Percentiles rank a stretch among this genome's conserved stretches.
phyloP scores from a whole-genome alignment of 345 rosid species.

The Capsella bursapastoris region DNA sequence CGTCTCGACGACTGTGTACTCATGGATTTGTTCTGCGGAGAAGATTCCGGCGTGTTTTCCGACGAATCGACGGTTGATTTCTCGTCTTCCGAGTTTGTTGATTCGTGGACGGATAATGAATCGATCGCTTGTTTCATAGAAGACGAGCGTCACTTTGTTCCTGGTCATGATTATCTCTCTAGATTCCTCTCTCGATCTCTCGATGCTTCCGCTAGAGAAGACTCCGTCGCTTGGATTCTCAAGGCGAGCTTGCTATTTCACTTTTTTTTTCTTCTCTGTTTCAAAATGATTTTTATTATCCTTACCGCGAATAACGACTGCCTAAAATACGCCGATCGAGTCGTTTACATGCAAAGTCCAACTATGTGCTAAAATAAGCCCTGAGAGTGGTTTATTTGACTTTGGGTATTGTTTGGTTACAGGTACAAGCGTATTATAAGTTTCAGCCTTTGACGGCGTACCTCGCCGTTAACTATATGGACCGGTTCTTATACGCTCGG shows the following conservation, averaged over 20 bases:
- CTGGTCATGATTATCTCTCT: slow-evolving; percentile 81
- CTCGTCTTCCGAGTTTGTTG: slow-evolving; percentile 63
- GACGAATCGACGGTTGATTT: slow-evolving; percentile 52
- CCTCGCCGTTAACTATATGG: slow-evolving; percentile 94
- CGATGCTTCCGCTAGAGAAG: slow-evolving; percentile 84
- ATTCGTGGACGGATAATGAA: slow-evolving; percentile 57
- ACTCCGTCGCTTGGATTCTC: slow-evolving; percentile 96
- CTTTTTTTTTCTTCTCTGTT: not conserved
- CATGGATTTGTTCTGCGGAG: slow-evolving; percentile 77
- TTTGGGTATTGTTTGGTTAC: slow-evolving; percentile 27
- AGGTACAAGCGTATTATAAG: slow-evolving; percentile 75
- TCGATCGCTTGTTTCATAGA: slow-evolving; percentile 74
- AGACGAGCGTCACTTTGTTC: slow-evolving; percentile 80
- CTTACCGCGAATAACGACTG: not conserved
- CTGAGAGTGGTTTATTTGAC: not conserved
- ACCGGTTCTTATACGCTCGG: slow-evolving; percentile 79
- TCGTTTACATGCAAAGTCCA: slow-evolving; percentile 33
- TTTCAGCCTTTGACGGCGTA: slow-evolving; percentile 95
- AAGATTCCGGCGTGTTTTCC: slow-evolving; percentile 72
- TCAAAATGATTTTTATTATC: too few relatives aligned
- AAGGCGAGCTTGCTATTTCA: slow-evolving; percentile 50
- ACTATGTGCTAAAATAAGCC: not conserved
- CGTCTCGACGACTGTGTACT: slow-evolving; percentile 11
- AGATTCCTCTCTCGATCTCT: slow-evolving; percentile 73
- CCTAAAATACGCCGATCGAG: slow-evolving; percentile 30